Evolutionary conservation across 495 filamentous ascomycete genomes (phyloP).

Genomic region (Lasiosphaeria miniovina): DNA sequence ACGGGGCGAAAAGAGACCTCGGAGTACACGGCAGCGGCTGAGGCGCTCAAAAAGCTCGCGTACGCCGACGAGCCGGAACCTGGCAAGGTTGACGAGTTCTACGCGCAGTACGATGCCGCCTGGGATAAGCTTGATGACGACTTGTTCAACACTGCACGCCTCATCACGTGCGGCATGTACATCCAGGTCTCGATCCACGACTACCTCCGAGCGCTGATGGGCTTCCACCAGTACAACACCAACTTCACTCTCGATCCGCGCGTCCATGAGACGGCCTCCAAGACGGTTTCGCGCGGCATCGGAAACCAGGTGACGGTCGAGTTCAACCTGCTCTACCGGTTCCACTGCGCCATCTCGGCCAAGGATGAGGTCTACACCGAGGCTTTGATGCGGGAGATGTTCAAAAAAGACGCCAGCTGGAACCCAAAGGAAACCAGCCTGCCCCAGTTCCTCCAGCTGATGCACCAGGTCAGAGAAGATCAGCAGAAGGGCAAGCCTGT

Average conservation of each 20-base stretch:
- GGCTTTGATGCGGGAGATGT: conserved; percentile 55
- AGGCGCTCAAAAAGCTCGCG: too few species aligned
- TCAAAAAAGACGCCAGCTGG: conserved; percentile 54
- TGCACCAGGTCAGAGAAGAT: conserved; percentile 38
- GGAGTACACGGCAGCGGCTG: too few species aligned
- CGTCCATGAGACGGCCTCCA: conserved; percentile 51
- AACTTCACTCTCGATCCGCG: conserved; percentile 79
- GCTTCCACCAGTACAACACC: conserved; percentile 70
- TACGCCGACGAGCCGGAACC: too few species aligned
- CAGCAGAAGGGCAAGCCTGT: too few species aligned
- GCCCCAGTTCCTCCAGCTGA: conserved; percentile 59
- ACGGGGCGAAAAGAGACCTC: too few species aligned
- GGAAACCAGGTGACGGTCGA: conserved; percentile 79
- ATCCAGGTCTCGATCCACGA: conserved; percentile 77
- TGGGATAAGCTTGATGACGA: conserved; percentile 67
- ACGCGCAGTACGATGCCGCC: conserved; percentile 42
- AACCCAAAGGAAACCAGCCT: conserved; percentile 51
- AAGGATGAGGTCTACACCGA: conserved; percentile 68
- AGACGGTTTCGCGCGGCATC: conserved; percentile 58
- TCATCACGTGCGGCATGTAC: conserved; percentile 76
- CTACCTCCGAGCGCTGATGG: conserved; percentile 77
- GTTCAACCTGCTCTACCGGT: conserved; percentile 72
- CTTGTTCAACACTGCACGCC: conserved; percentile 73
- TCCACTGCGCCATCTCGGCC: conserved; percentile 65
- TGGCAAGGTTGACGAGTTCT: conserved; percentile 26